phyloP scores from a whole-genome alignment of 2,329 filamentous ascomycete species.

The Blastomyces percursus region DNA sequence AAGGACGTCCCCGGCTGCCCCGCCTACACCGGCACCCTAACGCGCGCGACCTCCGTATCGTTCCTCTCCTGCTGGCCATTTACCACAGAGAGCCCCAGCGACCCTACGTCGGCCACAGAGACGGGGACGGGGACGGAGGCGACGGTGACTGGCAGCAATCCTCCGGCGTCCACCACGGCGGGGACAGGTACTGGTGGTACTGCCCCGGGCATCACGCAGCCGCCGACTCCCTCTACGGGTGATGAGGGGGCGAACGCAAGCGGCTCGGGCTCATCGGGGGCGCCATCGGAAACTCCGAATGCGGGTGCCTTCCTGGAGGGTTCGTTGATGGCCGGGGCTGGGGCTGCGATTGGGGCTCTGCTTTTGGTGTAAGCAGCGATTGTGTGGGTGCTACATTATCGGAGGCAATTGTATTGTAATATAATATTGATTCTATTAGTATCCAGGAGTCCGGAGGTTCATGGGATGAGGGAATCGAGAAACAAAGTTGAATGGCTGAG shows the following conservation, averaged over 20 bases:
- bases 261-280: neutral
- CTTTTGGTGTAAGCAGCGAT: neutral
- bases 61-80: neutral
- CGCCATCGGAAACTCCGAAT: neutral
- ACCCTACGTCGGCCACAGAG: neutral
- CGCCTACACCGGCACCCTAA: neutral
- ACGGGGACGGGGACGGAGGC: neutral
- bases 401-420: too few relatives aligned
- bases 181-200: neutral
- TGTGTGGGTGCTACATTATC: neutral
- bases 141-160: neutral
- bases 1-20: slow-evolving; percentile 46
- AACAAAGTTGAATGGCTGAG: neutral
- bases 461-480: neutral
- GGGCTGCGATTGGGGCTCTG: neutral
- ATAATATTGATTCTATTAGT: neutral
- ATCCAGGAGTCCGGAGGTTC: too few relatives aligned
- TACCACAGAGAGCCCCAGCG: neutral
- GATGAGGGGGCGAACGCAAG: neutral
- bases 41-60: neutral
- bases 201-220: neutral
- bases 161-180: neutral
- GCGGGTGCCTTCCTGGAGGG: neutral
- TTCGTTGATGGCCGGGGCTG: neutral
- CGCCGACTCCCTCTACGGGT: neutral